Evolutionary conservation across 2,329 filamentous ascomycete genomes (phyloP).

Genomic region (Calonectria pteridis): DNA sequence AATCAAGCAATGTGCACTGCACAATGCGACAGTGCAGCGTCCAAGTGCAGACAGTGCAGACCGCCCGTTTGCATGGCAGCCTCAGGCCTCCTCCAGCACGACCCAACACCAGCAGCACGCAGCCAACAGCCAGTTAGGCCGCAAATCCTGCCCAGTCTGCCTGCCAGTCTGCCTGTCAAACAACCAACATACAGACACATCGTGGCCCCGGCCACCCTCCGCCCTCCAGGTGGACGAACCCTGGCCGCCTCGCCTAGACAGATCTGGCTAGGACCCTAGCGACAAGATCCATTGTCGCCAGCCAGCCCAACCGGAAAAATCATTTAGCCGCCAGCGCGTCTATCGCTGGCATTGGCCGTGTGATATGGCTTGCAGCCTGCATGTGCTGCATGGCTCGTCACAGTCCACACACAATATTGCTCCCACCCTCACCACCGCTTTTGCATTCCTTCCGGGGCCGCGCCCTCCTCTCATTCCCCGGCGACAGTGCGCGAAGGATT

Average conservation of each 20-base stretch:
- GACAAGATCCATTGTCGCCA: constrained; percentile 3
- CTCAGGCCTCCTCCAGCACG: background rate
- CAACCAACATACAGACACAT: background rate
- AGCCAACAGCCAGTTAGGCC: background rate
- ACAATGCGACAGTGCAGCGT: background rate
- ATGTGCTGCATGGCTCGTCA: constrained; percentile 2
- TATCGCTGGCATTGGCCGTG: constrained; percentile 9
- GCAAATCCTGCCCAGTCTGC: background rate
- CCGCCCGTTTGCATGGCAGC: background rate
- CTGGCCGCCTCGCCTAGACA: constrained; percentile 10
- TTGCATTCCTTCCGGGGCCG: background rate
- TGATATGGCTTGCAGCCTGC: constrained; percentile 22
- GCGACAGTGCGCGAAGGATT: background rate
- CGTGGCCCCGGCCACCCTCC: background rate
- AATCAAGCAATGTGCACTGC: background rate
- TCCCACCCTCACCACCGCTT: background rate
- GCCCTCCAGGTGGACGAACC: constrained; percentile 3
- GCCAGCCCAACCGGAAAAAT: constrained; percentile 1
- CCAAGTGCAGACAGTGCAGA: background rate
- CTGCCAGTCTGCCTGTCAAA: background rate
- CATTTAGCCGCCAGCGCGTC: constrained; percentile 19
- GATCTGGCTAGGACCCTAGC: constrained; percentile 7
- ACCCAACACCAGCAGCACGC: background rate
- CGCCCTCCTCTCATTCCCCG: background rate
- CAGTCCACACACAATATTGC: constrained; percentile 13